Evolutionary conservation across 106 monocot species (phyloP).

Genomic region (Dioscorea zingiberensis): DNA sequence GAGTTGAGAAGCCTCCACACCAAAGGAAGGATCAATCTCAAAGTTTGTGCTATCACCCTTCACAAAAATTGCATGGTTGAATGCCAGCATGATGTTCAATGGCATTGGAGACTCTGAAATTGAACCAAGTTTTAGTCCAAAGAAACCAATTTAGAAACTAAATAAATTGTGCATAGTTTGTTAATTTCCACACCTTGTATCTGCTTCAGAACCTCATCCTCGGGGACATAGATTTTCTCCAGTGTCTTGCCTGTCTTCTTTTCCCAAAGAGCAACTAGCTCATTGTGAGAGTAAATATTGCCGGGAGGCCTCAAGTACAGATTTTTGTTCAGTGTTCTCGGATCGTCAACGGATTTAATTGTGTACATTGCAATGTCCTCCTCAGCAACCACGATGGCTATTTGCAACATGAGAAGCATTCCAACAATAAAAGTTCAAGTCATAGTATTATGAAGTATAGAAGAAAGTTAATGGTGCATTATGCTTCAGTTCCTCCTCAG

Average conservation of each 20-base stretch:
- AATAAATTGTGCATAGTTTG: neutral
- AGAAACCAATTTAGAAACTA: neutral
- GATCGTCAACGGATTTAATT: conserved; percentile 52
- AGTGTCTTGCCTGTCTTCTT: conserved; percentile 56
- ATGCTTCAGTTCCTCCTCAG: neutral
- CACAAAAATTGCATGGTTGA: neutral
- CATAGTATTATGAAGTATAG: neutral
- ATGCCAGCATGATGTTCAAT: neutral
- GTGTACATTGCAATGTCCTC: conserved; percentile 57
- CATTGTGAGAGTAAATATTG: conserved; percentile 52
- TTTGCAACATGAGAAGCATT: conserved; percentile 3
- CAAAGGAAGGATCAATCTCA: conserved; percentile 1
- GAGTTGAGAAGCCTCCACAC: conserved; percentile 3
- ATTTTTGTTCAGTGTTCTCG: conserved; percentile 66
- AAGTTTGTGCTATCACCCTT: conserved; percentile 3
- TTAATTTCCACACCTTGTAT: conserved; percentile 25
- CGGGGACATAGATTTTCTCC: conserved; percentile 42
- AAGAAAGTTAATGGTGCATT: too few relatives aligned
- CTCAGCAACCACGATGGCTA: conserved; percentile 50
- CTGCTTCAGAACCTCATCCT: conserved; percentile 43
- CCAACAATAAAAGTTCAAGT: neutral
- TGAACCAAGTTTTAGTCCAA: neutral
- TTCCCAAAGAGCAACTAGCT: conserved; percentile 64
- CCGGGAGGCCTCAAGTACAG: conserved; percentile 41
- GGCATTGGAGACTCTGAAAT: neutral